Percentiles rank a stretch among this genome's conserved stretches.
Evolutionary conservation across 2,329 filamentous ascomycete genomes (phyloP).

Genomic region (Davidsoniella virescens): DNA sequence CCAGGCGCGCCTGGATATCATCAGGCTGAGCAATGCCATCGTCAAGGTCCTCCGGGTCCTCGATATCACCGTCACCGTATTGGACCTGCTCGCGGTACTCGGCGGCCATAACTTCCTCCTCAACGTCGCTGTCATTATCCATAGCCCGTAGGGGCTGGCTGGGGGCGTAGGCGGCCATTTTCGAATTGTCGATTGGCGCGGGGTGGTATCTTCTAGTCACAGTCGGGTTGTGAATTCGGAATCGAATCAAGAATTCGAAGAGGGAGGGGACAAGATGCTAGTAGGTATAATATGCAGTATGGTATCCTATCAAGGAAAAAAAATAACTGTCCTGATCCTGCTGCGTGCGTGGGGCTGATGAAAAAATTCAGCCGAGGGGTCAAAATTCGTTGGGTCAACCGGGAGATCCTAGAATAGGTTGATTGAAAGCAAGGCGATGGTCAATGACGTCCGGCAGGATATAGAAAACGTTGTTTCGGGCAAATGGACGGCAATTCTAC

Average conservation of each 20-base stretch:
- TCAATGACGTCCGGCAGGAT: background rate
- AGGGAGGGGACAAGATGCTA: conserved; percentile 4
- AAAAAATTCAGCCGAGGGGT: conserved; percentile 13
- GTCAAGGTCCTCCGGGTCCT: conserved; percentile 8
- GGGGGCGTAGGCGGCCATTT: conserved; percentile 12
- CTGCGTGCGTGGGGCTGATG: conserved; percentile 12
- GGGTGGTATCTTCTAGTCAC: too few species aligned
- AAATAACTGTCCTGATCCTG: conserved; percentile 12
- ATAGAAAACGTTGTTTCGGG: background rate
- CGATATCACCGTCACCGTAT: conserved; percentile 66
- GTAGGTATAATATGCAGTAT: background rate
- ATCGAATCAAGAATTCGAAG: conserved; percentile 1
- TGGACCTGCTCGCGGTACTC: conserved; percentile 95
- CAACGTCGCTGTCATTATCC: conserved; percentile 72
- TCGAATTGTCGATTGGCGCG: conserved; percentile 1
- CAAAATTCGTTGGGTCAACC: conserved; percentile 11
- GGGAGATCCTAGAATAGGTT: background rate
- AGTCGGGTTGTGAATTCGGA: background rate
- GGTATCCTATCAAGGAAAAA: conserved; percentile 4
- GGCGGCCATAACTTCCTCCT: conserved; percentile 89
- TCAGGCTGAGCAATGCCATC: conserved; percentile 60
- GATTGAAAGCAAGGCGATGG: conserved; percentile 1
- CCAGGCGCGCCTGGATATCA: conserved; percentile 84
- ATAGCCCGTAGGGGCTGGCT: conserved; percentile 9
- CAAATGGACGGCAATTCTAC: background rate